These are phyloP conservation scores for Moesziomyces aphidis DNA, from an alignment of 1,284 basidiomycete species.

Conservation along the genomic window DNA sequence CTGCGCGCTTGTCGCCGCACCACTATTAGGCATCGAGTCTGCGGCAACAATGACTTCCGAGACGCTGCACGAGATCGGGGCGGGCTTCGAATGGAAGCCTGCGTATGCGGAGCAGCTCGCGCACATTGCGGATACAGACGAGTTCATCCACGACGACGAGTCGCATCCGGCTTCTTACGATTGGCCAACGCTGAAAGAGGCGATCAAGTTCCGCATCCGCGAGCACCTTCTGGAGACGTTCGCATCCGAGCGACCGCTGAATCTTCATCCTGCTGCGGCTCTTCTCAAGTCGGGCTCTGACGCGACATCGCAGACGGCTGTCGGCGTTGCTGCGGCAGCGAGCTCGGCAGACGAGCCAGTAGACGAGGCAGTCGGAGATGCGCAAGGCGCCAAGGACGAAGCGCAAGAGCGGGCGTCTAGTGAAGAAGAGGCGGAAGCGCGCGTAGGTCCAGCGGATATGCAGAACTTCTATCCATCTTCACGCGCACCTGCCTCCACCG, in stretches of 20 bases:
- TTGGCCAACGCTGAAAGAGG: conserved; percentile 40
- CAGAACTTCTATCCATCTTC: conserved; percentile 36
- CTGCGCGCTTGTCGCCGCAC: too few relatives aligned
- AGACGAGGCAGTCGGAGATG: background rate
- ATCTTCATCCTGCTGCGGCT: conserved; percentile 17
- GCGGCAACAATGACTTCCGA: conserved; percentile 20
- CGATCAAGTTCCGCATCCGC: conserved; percentile 36
- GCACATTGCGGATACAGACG: conserved; percentile 40
- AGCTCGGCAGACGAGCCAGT: background rate
- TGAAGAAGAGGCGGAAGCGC: background rate
- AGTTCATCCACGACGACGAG: conserved; percentile 25
- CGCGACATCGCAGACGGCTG: background rate
- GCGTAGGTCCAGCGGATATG: conserved; percentile 20
- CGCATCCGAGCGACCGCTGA: background rate
- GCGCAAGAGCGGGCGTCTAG: conserved; percentile 1
- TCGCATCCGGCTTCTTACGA: conserved; percentile 12
- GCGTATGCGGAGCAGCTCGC: conserved; percentile 19
- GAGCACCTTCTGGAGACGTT: conserved; percentile 18
- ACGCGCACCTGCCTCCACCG: conserved; percentile 6
- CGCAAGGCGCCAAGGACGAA: background rate
- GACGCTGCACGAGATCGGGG: conserved; percentile 4
- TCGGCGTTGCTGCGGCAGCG: background rate
- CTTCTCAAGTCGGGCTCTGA: background rate
- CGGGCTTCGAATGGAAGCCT: conserved; percentile 9
- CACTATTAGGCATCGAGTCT: too few relatives aligned